These are phyloP conservation scores for Leishmania aethiopica DNA, from an alignment of 208 protist species.

Conservation along the genomic window DNA sequence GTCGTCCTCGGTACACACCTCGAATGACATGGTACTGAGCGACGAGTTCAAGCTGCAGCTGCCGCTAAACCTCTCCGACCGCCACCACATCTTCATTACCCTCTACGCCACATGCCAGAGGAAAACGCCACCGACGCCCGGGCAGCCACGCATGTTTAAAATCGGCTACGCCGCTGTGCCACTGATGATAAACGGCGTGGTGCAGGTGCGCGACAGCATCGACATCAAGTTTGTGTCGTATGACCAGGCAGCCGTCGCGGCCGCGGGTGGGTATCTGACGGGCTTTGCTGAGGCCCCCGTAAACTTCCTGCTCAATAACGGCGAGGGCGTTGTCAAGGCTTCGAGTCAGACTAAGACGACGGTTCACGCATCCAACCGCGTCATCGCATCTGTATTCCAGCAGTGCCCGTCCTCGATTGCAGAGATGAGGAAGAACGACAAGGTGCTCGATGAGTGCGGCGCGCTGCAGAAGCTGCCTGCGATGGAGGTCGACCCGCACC, in stretches of 20 bases:
- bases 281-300: conserved; percentile 71
- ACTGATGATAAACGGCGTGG: conserved; percentile 62
- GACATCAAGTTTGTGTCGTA: conserved; percentile 75
- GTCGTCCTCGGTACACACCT: conserved; percentile 67
- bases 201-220: conserved; percentile 70
- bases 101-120: conserved; percentile 76
- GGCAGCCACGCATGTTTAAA: conserved; percentile 53
- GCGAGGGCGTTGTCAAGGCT: conserved; percentile 50
- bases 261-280: conserved; percentile 76
- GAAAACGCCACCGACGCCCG: conserved; percentile 41
- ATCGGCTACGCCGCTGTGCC: conserved; percentile 84
- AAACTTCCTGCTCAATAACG: conserved; percentile 68
- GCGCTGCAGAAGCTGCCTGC: conserved; percentile 28
- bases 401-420: conserved; percentile 53
- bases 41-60: conserved; percentile 92
- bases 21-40: conserved; percentile 56
- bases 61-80: conserved; percentile 75
- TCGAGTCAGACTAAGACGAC: conserved; percentile 75
- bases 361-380: conserved; percentile 75
- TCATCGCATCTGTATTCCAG: conserved; percentile 65
- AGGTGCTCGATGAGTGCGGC: conserved; percentile 52
- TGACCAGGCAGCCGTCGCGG: conserved; percentile 65
- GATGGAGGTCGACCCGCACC: conserved; percentile 42
- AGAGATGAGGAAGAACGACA: conserved; percentile 49
- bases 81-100: conserved; percentile 89